Evolutionary conservation across 2,329 filamentous ascomycete genomes (phyloP).

Genomic region (Colletotrichum lupini): DNA sequence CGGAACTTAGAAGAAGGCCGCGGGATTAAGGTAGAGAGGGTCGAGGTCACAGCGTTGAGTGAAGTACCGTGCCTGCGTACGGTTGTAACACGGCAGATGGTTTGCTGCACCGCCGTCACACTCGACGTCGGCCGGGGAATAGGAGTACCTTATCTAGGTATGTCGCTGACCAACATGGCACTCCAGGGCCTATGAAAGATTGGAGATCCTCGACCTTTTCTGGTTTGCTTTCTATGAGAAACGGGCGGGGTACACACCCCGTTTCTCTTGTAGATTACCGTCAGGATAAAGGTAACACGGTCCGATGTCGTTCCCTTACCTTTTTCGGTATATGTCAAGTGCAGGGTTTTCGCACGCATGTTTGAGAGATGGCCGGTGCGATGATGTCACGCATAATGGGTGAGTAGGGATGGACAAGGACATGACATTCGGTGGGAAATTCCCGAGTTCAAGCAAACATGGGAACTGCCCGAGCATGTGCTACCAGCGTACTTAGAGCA

Average conservation of each 20-base stretch:
- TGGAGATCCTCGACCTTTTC: not conserved
- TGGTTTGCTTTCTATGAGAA: constrained; percentile 6
- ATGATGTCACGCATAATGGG: constrained; percentile 19
- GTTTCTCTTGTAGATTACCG: not conserved
- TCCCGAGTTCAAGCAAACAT: not conserved
- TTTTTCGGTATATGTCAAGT: not conserved
- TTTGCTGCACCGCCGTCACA: not conserved
- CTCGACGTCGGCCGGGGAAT: not conserved
- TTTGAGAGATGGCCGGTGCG: not conserved
- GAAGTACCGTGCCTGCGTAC: not conserved
- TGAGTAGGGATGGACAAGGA: not conserved
- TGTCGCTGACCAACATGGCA: not conserved
- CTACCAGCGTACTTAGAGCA: not conserved
- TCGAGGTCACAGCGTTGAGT: not conserved
- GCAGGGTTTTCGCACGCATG: not conserved
- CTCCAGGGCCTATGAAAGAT: not conserved
- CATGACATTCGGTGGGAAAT: not conserved
- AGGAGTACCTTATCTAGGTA: not conserved
- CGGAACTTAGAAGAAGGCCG: not conserved
- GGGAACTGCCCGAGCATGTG: not conserved
- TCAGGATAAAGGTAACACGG: not conserved
- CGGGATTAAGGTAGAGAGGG: not conserved
- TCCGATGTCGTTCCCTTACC: not conserved
- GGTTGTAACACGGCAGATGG: not conserved
- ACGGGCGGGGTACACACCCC: constrained; percentile 17